phyloP scores from a whole-genome alignment of 371 early-diverging fungal species.

The Mucor indicus region DNA sequence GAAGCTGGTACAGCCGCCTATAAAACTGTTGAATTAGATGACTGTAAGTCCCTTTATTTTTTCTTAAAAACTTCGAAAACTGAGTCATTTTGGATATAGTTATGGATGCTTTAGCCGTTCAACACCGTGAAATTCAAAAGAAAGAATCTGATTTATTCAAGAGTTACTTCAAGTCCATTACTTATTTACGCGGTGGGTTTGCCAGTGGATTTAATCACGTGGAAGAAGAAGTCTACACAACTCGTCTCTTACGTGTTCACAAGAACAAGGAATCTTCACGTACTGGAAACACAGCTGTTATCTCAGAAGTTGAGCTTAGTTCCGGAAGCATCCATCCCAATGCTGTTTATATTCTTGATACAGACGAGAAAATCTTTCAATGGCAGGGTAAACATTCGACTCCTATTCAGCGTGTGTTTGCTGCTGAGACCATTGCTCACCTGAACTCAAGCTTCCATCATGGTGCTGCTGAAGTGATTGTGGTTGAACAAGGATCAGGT shows the following conservation, averaged over 20 bases:
- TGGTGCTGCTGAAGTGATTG: slow-evolving; percentile 60
- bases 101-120: slow-evolving; percentile 65
- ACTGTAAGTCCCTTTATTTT: slow-evolving; percentile 48
- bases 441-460: slow-evolving; percentile 63
- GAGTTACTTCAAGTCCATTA: slow-evolving; percentile 61
- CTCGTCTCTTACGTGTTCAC: slow-evolving; percentile 74
- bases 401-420: slow-evolving; percentile 73
- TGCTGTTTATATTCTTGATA: slow-evolving; percentile 79
- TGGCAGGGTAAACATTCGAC: slow-evolving; percentile 71
- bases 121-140: slow-evolving; percentile 79
- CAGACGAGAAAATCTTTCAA: slow-evolving; percentile 65
- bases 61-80: not conserved
- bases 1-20: slow-evolving; percentile 90
- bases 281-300: slow-evolving; percentile 50
- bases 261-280: slow-evolving; percentile 31
- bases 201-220: slow-evolving; percentile 76
- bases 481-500: slow-evolving; percentile 48
- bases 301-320: slow-evolving; percentile 62
- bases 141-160: slow-evolving; percentile 65
- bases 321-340: slow-evolving; percentile 62
- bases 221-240: slow-evolving; percentile 51
- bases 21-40: slow-evolving; percentile 87
- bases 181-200: slow-evolving; percentile 71
- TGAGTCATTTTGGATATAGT: slow-evolving; percentile 23
- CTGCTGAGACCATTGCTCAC: slow-evolving; percentile 65